Evolutionary conservation across 805 yeast genomes (phyloP).

Genomic region (Wickerhamiella brachini): DNA sequence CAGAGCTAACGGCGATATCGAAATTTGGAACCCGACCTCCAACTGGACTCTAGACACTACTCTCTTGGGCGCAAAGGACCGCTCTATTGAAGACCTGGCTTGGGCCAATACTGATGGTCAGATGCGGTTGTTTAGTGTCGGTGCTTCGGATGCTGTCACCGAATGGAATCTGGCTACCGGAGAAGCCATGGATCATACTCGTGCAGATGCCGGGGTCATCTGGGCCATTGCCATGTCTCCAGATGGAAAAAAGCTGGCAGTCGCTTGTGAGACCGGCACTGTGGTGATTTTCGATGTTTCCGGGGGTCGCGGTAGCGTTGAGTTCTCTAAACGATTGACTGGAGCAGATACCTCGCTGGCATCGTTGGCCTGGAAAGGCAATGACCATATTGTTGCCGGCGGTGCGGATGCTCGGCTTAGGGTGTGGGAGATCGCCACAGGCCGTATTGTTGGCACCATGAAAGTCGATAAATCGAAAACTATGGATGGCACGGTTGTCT

Average conservation of each 20-base stretch:
- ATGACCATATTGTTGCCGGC: constrained; percentile 67
- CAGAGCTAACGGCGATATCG: constrained; percentile 86
- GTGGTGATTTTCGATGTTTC: constrained; percentile 73
- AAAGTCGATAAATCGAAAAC: constrained; percentile 79
- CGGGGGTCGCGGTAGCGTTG: constrained; percentile 75
- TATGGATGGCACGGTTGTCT: constrained; percentile 50
- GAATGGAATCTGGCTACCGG: constrained; percentile 84
- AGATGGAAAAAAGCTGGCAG: constrained; percentile 52
- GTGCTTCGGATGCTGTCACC: constrained; percentile 81
- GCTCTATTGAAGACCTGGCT: constrained; percentile 78
- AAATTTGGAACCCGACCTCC: constrained; percentile 80
- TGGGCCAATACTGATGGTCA: constrained; percentile 46
- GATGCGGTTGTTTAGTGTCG: constrained; percentile 76
- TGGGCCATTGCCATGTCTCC: constrained; percentile 73
- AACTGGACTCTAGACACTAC: constrained; percentile 63
- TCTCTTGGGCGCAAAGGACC: constrained; percentile 65
- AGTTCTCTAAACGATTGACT: constrained; percentile 59
- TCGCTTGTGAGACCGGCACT: constrained; percentile 92
- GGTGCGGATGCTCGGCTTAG: constrained; percentile 90
- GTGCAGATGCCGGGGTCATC: constrained; percentile 84
- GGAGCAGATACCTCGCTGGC: constrained; percentile 54
- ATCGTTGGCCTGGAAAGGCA: constrained; percentile 60
- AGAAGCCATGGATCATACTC: constrained; percentile 57
- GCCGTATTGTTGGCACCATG: constrained; percentile 70
- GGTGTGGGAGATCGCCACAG: constrained; percentile 53